Conservation (phyloP, 2,329 filamentous ascomycete species). For the Cladophialophora chaetospira region DNA sequence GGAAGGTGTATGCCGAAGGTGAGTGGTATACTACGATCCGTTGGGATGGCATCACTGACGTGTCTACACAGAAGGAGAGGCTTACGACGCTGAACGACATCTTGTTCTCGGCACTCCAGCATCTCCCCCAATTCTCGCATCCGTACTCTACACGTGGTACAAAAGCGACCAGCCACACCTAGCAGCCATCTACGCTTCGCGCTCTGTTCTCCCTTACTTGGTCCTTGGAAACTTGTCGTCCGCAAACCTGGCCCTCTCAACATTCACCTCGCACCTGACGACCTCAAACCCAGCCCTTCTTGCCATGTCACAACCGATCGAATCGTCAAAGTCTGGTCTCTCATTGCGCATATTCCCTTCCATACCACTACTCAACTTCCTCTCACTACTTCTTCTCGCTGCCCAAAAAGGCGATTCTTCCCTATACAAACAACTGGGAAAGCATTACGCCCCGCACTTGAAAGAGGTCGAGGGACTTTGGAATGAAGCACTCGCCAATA, state of each 20-base stretch:
- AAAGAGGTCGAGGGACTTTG: conserved; percentile 71
- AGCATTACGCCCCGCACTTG: conserved; percentile 78
- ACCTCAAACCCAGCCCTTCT: conserved; percentile 59
- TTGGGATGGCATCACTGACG: no score
- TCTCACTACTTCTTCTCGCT: conserved; percentile 79
- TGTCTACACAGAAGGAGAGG: conserved; percentile 68
- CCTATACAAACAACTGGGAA: conserved; percentile 76
- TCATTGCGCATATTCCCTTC: conserved; percentile 77
- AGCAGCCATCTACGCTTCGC: conserved; percentile 80
- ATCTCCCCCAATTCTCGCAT: conserved; percentile 76
- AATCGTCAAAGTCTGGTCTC: conserved; percentile 67
- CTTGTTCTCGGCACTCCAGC: conserved; percentile 76
- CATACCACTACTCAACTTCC: conserved; percentile 92
- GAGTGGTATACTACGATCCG: no score
- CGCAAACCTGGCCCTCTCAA: conserved; percentile 77
- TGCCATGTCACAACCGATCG: conserved; percentile 72
- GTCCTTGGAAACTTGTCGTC: conserved; percentile 86
- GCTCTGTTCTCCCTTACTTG: conserved; percentile 87
- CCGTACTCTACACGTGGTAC: conserved; percentile 94
- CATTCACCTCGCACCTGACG: conserved; percentile 70
- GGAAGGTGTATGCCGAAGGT: conserved; percentile 82
- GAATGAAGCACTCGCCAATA: conserved; percentile 79
- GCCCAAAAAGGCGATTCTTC: conserved; percentile 78
- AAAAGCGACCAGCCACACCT: conserved; percentile 83
- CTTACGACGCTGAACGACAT: conserved; percentile 91